Evolutionary conservation across 1,139 yeast species (phyloP), one percentile per base, ranked within the genome.

Genomic region (Kodamaea suecica): DNA sequence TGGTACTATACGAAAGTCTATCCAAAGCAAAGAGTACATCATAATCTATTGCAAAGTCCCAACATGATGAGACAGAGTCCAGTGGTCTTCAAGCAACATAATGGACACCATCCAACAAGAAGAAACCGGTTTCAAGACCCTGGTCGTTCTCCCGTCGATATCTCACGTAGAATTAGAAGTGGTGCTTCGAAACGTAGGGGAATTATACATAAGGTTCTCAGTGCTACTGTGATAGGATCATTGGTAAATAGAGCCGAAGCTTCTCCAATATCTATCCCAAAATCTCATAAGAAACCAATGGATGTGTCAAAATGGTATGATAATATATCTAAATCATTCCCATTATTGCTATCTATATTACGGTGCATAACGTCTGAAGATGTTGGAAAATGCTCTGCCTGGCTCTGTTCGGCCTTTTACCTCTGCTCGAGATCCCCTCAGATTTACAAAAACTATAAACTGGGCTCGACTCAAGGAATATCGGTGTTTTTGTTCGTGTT

Each of bases 351-450:
- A 5, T 4, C 28, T 5, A 11, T 25, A 4, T 8, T 25, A 4
- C 28, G 28, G 7, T 12, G 5, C 10, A 25, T 21, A 25, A 33
- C 29, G 23, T 34, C 36, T 2, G 39, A 39, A 12, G 41, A 38
- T 10, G 24, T 45, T 2, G 52, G 52, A n/a, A 38, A 88, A 60
- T 58, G 76, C 27, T 86, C 86, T 56, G 97, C 97, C 11, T 90
- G 95, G 86, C 60, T 86, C 35, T 87, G 96, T 61, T 95, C 97
- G 1, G 59, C 69, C 1, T 69, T 90, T 33, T 90, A 90, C 58
- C 62, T 90, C 44, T 95, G 95, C 2, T 86, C 96, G 11, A 67
- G 97, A 46, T 61, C 87, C 17, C 97, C 97, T 0, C 97, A 90
- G 61, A 85, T 90, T 38, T 10, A 57, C 29, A 56, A 64, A 31